Conservation (phyloP, 768 basidiomycete species). For the Pulveroboletus sp. region DNA sequence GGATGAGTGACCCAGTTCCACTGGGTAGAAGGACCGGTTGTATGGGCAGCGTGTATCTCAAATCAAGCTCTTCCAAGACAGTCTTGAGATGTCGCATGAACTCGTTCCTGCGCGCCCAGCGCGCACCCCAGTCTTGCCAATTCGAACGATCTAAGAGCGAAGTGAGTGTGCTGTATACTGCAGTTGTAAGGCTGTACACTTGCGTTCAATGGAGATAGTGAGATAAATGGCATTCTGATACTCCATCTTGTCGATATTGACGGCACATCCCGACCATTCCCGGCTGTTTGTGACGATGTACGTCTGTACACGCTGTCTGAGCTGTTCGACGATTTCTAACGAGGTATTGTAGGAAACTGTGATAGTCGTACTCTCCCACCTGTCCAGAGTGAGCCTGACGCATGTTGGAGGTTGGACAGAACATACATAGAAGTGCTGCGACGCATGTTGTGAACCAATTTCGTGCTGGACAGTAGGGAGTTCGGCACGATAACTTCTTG, state of each 20-base stretch:
- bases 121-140: conserved; percentile 85
- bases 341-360: conserved; percentile 67
- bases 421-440: conserved; percentile 69
- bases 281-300: conserved; percentile 63
- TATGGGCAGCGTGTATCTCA: conserved; percentile 64
- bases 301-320: conserved; percentile 51
- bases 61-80: conserved; percentile 67
- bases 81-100: conserved; percentile 76
- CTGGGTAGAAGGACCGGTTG: conserved; percentile 61
- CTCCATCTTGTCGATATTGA: conserved; percentile 79
- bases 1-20: conserved; percentile 3
- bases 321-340: conserved; percentile 63
- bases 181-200: conserved; percentile 23
- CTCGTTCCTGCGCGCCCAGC: conserved; percentile 67
- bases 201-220: conserved; percentile 67
- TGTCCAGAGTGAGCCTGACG: conserved; percentile 14
- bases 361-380: conserved; percentile 67
- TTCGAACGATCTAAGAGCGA: conserved; percentile 57
- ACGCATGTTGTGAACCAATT: conserved; percentile 74
- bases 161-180: background rate
- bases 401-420: background rate
- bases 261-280: conserved; percentile 61
- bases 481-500: conserved; percentile 79
- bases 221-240: conserved; percentile 68
- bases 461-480: conserved; percentile 60